A percentile compares a stretch with the other conserved stretches of the same genome.
Evolutionary conservation across 208 protist genomes (phyloP).

Genomic region (Leishmania major): DNA sequence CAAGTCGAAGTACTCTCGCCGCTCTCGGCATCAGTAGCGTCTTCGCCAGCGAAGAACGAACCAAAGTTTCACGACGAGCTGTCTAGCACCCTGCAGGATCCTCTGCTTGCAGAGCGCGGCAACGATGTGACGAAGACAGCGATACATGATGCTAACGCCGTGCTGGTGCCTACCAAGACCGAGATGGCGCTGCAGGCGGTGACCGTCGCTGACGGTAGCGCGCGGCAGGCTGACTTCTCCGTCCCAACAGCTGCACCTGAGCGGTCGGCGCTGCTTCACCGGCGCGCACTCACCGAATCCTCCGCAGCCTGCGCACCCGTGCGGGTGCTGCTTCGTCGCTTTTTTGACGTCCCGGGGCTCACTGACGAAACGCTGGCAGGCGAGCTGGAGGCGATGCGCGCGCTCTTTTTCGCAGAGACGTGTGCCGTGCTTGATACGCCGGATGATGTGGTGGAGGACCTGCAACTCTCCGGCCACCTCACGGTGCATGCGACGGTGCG

Average conservation of each 20-base stretch:
- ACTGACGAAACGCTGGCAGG: not conserved
- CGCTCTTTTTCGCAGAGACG: slow-evolving; percentile 20
- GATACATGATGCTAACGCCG: not conserved
- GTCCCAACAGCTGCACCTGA: slow-evolving; percentile 1
- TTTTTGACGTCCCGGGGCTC: slow-evolving; percentile 10
- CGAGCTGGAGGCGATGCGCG: not conserved
- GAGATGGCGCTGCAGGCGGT: slow-evolving; percentile 2
- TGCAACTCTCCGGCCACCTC: slow-evolving; percentile 12
- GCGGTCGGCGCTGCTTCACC: slow-evolving; percentile 6
- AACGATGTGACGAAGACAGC: slow-evolving; percentile 10
- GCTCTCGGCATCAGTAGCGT: not conserved
- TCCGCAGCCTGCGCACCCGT: not conserved
- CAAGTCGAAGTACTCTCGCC: slow-evolving; percentile 3
- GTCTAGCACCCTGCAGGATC: slow-evolving; percentile 6
- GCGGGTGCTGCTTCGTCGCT: slow-evolving; percentile 16
- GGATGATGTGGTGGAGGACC: slow-evolving; percentile 7
- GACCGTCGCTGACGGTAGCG: slow-evolving; percentile 3
- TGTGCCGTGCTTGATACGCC: slow-evolving; percentile 13
- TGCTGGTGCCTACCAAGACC: not conserved
- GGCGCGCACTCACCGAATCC: slow-evolving; percentile 3
- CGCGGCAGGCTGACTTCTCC: slow-evolving; percentile 6
- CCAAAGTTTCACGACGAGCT: not conserved
- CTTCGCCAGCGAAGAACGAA: not conserved
- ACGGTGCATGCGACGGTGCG: slow-evolving; percentile 12
- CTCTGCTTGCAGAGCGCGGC: not conserved